A percentile compares a stretch with the other conserved stretches of the same genome.
These are phyloP conservation scores for Ilyonectria sp. DNA, from an alignment of 2,329 filamentous ascomycete species.

Conservation along the genomic window DNA sequence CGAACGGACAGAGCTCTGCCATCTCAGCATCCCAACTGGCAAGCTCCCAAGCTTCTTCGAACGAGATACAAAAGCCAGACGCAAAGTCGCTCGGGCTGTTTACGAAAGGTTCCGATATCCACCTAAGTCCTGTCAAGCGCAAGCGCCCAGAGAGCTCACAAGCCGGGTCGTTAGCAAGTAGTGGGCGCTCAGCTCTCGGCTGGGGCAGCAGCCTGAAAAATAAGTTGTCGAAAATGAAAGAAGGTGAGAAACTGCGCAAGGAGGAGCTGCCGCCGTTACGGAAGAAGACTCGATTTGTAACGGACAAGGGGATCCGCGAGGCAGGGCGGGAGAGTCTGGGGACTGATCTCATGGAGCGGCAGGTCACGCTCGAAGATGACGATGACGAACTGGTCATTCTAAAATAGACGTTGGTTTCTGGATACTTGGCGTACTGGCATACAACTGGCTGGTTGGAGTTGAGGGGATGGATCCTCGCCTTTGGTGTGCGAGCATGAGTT, in stretches of 20 bases:
- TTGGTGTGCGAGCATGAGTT: constrained; percentile 37
- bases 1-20: constrained; percentile 29
- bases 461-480: constrained; percentile 30
- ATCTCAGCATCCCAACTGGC: constrained; percentile 37
- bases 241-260: constrained; percentile 67
- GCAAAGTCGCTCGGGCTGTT: constrained; percentile 56
- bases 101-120: constrained; percentile 61
- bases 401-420: constrained; percentile 42
- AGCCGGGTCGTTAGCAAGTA: constrained; percentile 48
- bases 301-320: constrained; percentile 82
- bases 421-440: constrained; percentile 38
- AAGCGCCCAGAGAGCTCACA: constrained; percentile 66
- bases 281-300: constrained; percentile 86
- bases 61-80: constrained; percentile 57
- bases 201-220: constrained; percentile 71
- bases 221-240: constrained; percentile 74
- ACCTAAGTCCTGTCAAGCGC: constrained; percentile 73
- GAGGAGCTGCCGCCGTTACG: constrained; percentile 63
- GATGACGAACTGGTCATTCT: constrained; percentile 69
- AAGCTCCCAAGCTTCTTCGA: constrained; percentile 38
- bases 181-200: constrained; percentile 58
- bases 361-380: constrained; percentile 59
- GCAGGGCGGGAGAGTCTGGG: constrained; percentile 82
- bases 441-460: constrained; percentile 41
- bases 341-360: constrained; percentile 58